phyloP scores from a whole-genome alignment of 2,329 filamentous ascomycete genomes.

The Colletotrichum horii region DNA sequence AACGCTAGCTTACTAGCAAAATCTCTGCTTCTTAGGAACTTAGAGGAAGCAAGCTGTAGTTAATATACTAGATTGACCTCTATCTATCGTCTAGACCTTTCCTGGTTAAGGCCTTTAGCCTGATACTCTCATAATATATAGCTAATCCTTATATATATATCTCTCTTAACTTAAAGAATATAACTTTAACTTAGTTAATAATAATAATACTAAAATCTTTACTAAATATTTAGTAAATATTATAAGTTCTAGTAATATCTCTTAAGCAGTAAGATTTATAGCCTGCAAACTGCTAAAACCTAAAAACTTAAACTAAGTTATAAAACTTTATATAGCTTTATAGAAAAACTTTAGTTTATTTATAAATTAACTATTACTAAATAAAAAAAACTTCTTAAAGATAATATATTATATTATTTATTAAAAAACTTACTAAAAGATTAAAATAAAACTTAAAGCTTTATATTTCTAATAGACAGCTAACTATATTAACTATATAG shows the following conservation, averaged over 20 bases:
- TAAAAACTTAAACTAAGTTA: not conserved
- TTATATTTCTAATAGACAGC: not conserved
- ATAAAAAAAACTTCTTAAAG: not conserved
- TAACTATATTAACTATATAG: not conserved
- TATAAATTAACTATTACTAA: not conserved
- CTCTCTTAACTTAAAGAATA: not conserved
- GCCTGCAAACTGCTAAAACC: not conserved
- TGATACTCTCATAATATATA: not conserved
- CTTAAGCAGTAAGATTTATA: not conserved
- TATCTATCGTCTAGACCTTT: too few relatives aligned
- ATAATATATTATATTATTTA: not conserved
- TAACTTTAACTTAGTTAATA: not conserved
- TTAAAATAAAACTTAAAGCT: not conserved
- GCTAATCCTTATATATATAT: not conserved
- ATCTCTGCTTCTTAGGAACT: too few relatives aligned
- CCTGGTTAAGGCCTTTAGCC: too few relatives aligned
- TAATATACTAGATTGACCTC: too few relatives aligned
- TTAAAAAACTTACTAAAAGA: not conserved
- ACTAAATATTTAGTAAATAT: not conserved
- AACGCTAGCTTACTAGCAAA: too few relatives aligned
- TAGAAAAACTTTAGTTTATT: not conserved
- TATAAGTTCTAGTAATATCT: not conserved
- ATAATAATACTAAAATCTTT: not conserved
- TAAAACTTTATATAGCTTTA: not conserved
- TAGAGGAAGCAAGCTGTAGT: too few relatives aligned